Evolutionary conservation across 345 rosid genomes (phyloP).

Genomic region (Aquilaria yunnanensis): DNA sequence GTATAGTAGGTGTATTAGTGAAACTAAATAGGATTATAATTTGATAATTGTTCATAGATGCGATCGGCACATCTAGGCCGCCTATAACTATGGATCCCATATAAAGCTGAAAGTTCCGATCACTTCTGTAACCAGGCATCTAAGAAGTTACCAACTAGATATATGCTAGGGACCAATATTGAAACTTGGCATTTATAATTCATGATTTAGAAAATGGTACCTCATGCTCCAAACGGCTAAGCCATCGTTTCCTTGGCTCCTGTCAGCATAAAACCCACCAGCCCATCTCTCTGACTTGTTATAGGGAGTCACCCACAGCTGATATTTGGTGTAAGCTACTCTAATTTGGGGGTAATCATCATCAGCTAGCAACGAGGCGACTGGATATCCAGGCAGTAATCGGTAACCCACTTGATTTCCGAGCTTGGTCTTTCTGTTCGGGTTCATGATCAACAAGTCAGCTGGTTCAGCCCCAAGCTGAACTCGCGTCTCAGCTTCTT

Average conservation of each 20-base stretch:
- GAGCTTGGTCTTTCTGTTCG: constrained; percentile 48
- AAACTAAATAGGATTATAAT: too few species aligned
- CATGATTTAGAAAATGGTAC: constrained; percentile 11
- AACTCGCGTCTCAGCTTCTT: constrained; percentile 53
- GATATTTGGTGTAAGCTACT: constrained; percentile 50
- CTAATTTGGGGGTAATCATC: constrained; percentile 71
- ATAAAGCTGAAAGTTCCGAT: neutral
- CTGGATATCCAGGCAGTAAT: constrained; percentile 34
- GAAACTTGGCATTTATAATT: too few species aligned
- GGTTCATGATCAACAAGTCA: constrained; percentile 55
- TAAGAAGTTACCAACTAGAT: neutral
- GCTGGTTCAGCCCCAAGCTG: constrained; percentile 46
- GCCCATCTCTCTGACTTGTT: constrained; percentile 86
- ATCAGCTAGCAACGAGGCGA: constrained; percentile 37
- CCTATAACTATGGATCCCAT: neutral
- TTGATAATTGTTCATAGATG: neutral
- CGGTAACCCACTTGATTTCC: constrained; percentile 69
- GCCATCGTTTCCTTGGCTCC: constrained; percentile 72
- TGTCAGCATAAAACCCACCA: constrained; percentile 59
- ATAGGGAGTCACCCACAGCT: constrained; percentile 74
- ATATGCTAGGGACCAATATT: neutral
- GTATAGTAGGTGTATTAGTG: too few species aligned
- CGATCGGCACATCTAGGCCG: too few species aligned
- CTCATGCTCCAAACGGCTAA: constrained; percentile 65
- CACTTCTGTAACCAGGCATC: too few species aligned